phyloP scores from a whole-genome alignment of 2,329 filamentous ascomycete genomes.

The Aspergillus quadrilineatus region DNA sequence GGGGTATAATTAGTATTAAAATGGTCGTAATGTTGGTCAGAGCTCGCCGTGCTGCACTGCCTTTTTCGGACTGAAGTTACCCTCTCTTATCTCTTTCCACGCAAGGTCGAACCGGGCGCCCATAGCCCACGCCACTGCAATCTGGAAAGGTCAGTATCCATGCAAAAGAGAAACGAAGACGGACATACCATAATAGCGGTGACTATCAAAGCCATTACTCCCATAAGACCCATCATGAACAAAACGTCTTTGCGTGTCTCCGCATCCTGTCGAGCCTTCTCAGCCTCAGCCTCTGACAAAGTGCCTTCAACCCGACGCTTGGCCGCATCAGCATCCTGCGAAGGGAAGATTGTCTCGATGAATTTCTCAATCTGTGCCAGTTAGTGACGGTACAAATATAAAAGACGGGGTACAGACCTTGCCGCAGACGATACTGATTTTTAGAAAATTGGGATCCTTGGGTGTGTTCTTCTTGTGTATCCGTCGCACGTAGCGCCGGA shows the following conservation, averaged over 20 bases:
- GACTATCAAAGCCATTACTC: conserved; percentile 70
- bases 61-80: conserved; percentile 46
- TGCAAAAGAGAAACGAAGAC: background rate
- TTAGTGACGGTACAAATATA: conserved; percentile 8
- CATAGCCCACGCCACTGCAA: conserved; percentile 73
- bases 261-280: conserved; percentile 48
- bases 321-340: conserved; percentile 67
- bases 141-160: conserved; percentile 48
- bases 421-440: conserved; percentile 86
- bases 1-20: conserved; percentile 21
- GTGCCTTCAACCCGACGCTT: conserved; percentile 50
- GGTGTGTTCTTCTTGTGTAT: conserved; percentile 96
- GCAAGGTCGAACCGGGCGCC: conserved; percentile 80
- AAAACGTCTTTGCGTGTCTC: conserved; percentile 57
- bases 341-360: conserved; percentile 89
- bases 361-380: conserved; percentile 78
- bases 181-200: conserved; percentile 74
- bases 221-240: conserved; percentile 68
- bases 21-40: conserved; percentile 28
- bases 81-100: conserved; percentile 54
- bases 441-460: conserved; percentile 84
- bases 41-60: conserved; percentile 43
- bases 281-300: conserved; percentile 58
- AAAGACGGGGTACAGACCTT: conserved; percentile 59
- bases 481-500: conserved; percentile 71